Evolutionary conservation across 495 filamentous ascomycete species (phyloP).

Genomic region (Neurospora sp.): DNA sequence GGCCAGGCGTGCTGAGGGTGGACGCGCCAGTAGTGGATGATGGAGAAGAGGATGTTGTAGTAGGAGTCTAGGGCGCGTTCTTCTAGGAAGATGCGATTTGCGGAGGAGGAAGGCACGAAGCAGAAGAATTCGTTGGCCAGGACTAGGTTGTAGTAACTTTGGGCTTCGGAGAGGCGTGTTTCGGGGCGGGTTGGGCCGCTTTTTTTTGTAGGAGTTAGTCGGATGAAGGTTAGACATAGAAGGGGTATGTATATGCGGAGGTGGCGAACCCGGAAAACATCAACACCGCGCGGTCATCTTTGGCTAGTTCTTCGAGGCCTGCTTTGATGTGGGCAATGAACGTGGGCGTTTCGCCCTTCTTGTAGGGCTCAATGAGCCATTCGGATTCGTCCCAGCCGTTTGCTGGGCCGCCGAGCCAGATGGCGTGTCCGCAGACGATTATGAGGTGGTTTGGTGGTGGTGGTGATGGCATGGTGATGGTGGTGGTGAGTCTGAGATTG

Average conservation of each 20-base stretch:
- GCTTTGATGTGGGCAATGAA: constrained; percentile 61
- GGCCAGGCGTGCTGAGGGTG: constrained; percentile 36
- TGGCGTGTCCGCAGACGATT: constrained; percentile 72
- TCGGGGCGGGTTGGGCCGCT: constrained; percentile 50
- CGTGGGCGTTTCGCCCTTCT: constrained; percentile 59
- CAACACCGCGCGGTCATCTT: constrained; percentile 35
- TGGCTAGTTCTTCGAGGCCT: constrained; percentile 43
- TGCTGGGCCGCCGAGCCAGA: constrained; percentile 57
- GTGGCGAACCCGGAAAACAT: constrained; percentile 58
- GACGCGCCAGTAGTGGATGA: constrained; percentile 46
- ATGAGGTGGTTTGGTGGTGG: constrained; percentile 43
- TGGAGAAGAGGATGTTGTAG: constrained; percentile 64
- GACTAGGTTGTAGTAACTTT: constrained; percentile 50
- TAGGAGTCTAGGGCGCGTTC: constrained; percentile 67
- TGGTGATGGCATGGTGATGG: background rate
- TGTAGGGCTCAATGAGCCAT: constrained; percentile 66
- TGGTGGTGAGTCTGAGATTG: background rate
- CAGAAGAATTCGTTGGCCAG: constrained; percentile 30
- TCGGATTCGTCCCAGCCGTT: constrained; percentile 50
- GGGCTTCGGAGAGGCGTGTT: constrained; percentile 51
- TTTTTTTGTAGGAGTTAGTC: background rate
- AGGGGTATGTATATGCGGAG: background rate
- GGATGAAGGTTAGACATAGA: background rate
- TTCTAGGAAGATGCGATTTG: constrained; percentile 42
- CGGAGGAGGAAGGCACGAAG: constrained; percentile 18